Conservation (phyloP, 2,329 filamentous ascomycete genomes). For the Leptosphaerulina australis region DNA sequence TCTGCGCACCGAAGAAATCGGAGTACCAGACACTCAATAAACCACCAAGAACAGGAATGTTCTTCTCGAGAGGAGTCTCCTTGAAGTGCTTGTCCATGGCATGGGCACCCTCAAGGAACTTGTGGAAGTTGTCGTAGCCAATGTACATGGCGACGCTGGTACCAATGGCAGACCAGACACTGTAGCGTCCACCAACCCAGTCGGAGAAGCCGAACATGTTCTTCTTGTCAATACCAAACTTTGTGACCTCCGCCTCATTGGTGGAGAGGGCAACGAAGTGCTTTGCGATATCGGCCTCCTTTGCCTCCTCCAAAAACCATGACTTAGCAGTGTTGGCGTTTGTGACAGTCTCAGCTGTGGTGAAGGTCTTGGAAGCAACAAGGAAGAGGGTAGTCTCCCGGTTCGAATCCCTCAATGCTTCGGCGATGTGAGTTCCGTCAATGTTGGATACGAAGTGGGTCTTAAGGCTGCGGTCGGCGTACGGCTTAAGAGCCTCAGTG, state of each 20-base stretch:
- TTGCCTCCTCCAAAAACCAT: constrained; percentile 91
- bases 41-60: constrained; percentile 91
- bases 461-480: constrained; percentile 82
- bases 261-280: constrained; percentile 98
- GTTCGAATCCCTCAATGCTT: constrained; percentile 85
- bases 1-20: constrained; percentile 98
- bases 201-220: constrained; percentile 99
- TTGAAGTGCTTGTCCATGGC: constrained; percentile 99
- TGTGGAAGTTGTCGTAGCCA: constrained; percentile 95
- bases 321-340: constrained; percentile 97
- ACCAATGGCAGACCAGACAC: constrained; percentile 98
- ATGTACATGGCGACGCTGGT: constrained; percentile 93
- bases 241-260: constrained; percentile 92
- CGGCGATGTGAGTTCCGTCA: constrained; percentile 95
- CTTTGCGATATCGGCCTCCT: constrained; percentile 85
- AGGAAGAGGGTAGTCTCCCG: constrained; percentile 99
- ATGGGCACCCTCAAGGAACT: constrained; percentile 92
- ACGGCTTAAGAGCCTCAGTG: constrained; percentile 94
- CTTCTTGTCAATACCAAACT: constrained; percentile 97
- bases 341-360: constrained; percentile 93
- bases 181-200: constrained; percentile 98
- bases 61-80: constrained; percentile 86
- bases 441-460: constrained; percentile 99
- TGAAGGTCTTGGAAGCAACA: constrained; percentile 98
- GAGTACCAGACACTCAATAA: constrained; percentile 98